Conservation (phyloP, 2,329 filamentous ascomycete species). For the Didymella pinodella region DNA sequence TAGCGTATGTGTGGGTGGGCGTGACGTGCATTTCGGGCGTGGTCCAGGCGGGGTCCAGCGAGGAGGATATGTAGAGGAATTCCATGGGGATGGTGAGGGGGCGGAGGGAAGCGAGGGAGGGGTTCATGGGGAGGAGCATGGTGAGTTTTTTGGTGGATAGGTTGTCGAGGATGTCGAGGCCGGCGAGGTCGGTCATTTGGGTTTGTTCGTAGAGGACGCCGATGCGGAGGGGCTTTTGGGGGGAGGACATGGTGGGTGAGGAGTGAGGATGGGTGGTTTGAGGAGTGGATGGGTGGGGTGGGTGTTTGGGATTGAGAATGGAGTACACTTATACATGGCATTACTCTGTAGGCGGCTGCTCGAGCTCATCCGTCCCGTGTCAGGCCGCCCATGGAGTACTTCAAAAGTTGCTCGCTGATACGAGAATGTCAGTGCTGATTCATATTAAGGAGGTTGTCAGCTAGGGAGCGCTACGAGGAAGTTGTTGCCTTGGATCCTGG, state of each 20-base stretch:
- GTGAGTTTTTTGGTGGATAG: conserved; percentile 41
- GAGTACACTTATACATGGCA: no score
- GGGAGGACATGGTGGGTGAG: background rate
- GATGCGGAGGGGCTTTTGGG: conserved; percentile 47
- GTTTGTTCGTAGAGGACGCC: conserved; percentile 52
- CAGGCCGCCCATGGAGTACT: no score
- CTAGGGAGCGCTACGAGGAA: no score
- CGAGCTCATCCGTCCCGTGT: no score
- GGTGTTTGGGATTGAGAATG: no score
- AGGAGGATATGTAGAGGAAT: conserved; percentile 52
- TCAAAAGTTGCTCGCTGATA: no score
- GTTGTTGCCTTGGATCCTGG: background rate
- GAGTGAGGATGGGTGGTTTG: background rate
- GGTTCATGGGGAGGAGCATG: conserved; percentile 22
- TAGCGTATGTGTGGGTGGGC: conserved; percentile 53
- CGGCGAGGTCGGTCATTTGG: conserved; percentile 53
- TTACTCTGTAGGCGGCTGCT: no score
- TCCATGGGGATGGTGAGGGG: conserved; percentile 44
- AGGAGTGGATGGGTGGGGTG: no score
- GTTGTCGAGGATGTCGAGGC: conserved; percentile 53
- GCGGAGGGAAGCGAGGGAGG: conserved; percentile 12
- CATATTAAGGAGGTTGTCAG: no score
- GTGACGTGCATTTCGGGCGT: conserved; percentile 46
- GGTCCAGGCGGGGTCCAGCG: conserved; percentile 41
- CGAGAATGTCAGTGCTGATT: no score